A percentile compares a stretch with the other conserved stretches of the same genome.
Evolutionary conservation across 306 rosid genomes (phyloP).

Genomic region (Herpetospermum pedunculosum): DNA sequence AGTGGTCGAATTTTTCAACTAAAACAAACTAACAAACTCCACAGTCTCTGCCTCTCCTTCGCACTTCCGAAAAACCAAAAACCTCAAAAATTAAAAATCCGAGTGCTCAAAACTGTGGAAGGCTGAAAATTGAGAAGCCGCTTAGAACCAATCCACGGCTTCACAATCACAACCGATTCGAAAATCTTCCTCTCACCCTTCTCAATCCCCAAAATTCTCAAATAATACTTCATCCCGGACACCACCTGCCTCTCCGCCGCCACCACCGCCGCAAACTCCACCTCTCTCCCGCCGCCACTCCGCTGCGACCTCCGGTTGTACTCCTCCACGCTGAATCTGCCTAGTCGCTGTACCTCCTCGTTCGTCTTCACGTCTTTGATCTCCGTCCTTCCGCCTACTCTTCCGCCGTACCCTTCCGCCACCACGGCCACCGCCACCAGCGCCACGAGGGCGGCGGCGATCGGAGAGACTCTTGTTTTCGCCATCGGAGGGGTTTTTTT

Average conservation of each 20-base stretch:
- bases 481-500: background rate
- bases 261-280: constrained; percentile 50
- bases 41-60: too few species aligned
- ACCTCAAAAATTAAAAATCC: background rate
- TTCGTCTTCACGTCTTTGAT: constrained; percentile 42
- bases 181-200: constrained; percentile 30
- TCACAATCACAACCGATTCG: constrained; percentile 49
- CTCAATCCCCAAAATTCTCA: constrained; percentile 27
- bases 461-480: constrained; percentile 18
- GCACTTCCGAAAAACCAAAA: background rate
- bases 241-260: constrained; percentile 73
- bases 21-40: too few species aligned
- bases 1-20: too few species aligned
- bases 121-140: constrained; percentile 44
- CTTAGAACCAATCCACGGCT: constrained; percentile 53
- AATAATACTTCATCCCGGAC: constrained; percentile 51
- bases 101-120: background rate
- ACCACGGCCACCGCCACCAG: constrained; percentile 9
- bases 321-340: constrained; percentile 72
- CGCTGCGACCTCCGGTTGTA: constrained; percentile 23
- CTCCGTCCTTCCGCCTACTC: constrained; percentile 38
- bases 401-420: constrained; percentile 12
- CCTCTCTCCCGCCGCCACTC: background rate
- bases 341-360: constrained; percentile 56
- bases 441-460: background rate